These are phyloP conservation scores for Ascoidea tarda DNA, from an alignment of 805 yeast genomes.

Conservation along the genomic window DNA sequence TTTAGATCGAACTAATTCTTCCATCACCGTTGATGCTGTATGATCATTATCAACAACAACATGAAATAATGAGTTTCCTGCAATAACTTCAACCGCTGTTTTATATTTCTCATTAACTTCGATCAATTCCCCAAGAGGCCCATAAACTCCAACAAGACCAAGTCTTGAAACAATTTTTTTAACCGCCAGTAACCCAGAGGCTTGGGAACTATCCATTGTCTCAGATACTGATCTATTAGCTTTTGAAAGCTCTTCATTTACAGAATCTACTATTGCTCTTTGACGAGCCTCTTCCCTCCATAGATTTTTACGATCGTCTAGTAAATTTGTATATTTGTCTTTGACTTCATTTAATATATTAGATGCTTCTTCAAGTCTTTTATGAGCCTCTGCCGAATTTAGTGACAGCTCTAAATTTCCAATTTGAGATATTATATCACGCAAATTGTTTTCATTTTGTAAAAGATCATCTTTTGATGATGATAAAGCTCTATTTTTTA, in stretches of 20 bases:
- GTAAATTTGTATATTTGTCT: conserved; percentile 25
- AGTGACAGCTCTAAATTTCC: conserved; percentile 22
- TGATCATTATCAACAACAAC: conserved; percentile 81
- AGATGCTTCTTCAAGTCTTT: conserved; percentile 20
- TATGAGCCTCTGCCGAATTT: conserved; percentile 19
- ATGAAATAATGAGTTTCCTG: conserved; percentile 76
- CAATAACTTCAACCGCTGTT: conserved; percentile 78
- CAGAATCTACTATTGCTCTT: conserved; percentile 39
- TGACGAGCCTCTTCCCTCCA: conserved; percentile 73
- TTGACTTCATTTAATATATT: conserved; percentile 20
- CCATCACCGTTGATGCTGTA: conserved; percentile 70
- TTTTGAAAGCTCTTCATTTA: conserved; percentile 36
- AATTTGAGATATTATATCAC: conserved; percentile 14
- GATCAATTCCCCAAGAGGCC: conserved; percentile 77
- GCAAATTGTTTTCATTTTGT: conserved; percentile 15
- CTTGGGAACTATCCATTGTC: conserved; percentile 62
- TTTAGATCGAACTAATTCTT: conserved; percentile 51
- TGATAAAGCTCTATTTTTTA: conserved; percentile 15
- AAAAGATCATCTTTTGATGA: conserved; percentile 11
- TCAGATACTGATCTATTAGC: conserved; percentile 51
- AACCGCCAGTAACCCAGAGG: conserved; percentile 58
- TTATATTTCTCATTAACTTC: conserved; percentile 71
- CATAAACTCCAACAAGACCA: conserved; percentile 53
- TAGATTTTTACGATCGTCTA: conserved; percentile 53
- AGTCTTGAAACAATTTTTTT: conserved; percentile 45